phyloP scores from a whole-genome alignment of 2,329 filamentous ascomycete species.

The Aspergillus udagawae region DNA sequence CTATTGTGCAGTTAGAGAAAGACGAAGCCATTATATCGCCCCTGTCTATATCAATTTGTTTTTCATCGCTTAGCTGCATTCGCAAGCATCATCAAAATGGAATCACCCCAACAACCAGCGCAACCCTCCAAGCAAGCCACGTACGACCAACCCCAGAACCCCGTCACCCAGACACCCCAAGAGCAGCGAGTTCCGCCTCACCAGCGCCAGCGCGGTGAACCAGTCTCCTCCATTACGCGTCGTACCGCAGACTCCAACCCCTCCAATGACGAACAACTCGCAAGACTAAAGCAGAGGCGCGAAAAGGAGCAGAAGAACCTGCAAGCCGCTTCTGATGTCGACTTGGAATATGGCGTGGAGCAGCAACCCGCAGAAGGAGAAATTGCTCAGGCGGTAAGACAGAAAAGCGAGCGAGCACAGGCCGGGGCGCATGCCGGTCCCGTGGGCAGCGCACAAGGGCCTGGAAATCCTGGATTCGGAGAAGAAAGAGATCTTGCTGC shows the following conservation, averaged over 20 bases:
- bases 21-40: not conserved
- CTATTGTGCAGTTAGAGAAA: not conserved
- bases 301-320: constrained; percentile 12
- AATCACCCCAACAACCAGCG: constrained; percentile 16
- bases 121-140: constrained; percentile 34
- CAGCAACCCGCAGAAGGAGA: constrained; percentile 33
- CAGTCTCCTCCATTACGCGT: constrained; percentile 21
- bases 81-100: constrained; percentile 13
- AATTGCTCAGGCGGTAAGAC: constrained; percentile 29
- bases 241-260: constrained; percentile 24
- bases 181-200: constrained; percentile 18
- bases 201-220: constrained; percentile 20
- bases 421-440: constrained; percentile 34
- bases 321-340: constrained; percentile 21
- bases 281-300: constrained; percentile 15
- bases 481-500: constrained; percentile 29
- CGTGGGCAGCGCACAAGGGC: constrained; percentile 26
- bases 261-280: constrained; percentile 23
- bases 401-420: constrained; percentile 24
- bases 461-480: constrained; percentile 28
- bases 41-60: not conserved
- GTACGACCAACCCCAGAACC: constrained; percentile 31
- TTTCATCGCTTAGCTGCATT: not conserved
- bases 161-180: constrained; percentile 26
- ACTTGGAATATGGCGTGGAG: constrained; percentile 34